Percentiles rank a stretch among this genome's conserved stretches.
Conservation (phyloP, 371 early-diverging fungal genomes). For the Zopfochytrium polystomum region DNA sequence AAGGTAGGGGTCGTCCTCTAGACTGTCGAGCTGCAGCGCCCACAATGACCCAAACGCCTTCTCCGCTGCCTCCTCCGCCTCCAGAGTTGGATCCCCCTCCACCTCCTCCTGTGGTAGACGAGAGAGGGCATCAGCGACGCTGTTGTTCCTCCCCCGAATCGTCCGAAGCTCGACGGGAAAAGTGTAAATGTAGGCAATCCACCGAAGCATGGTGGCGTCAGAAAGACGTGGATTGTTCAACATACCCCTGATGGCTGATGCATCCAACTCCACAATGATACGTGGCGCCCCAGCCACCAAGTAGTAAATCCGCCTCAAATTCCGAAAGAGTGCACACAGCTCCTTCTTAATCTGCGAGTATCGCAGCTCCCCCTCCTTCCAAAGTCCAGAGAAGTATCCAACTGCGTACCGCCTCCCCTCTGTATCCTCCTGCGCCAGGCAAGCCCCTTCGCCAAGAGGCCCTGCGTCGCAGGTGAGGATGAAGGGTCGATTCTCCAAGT, state of each 20-base stretch:
- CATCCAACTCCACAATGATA: conserved; percentile 10
- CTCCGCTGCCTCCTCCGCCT: too few relatives aligned
- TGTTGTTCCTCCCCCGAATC: not conserved
- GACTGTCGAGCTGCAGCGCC: too few relatives aligned
- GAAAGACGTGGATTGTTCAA: conserved; percentile 6
- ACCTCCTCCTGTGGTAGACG: not conserved
- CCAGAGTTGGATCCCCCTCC: too few relatives aligned
- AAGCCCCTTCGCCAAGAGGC: conserved; percentile 7
- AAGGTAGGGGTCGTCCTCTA: too few relatives aligned
- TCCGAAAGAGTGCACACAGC: conserved; percentile 6
- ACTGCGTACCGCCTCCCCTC: not conserved
- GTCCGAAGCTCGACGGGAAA: not conserved
- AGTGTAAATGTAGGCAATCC: not conserved
- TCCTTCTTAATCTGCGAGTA: conserved; percentile 16
- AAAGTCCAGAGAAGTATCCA: conserved; percentile 3
- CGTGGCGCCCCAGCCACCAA: not conserved
- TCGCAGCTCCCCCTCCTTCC: too few relatives aligned
- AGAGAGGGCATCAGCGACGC: conserved; percentile 4
- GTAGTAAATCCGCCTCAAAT: too few relatives aligned
- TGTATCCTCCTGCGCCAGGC: conserved; percentile 4
- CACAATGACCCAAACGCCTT: too few relatives aligned
- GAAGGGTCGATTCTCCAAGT: conserved; percentile 5
- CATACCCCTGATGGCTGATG: conserved; percentile 5
- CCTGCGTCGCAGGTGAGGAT: conserved; percentile 15
- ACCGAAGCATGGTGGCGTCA: conserved; percentile 11